Evolutionary conservation across 163 green algal genomes (phyloP).

Genomic region (Chlorella variabilis): DNA sequence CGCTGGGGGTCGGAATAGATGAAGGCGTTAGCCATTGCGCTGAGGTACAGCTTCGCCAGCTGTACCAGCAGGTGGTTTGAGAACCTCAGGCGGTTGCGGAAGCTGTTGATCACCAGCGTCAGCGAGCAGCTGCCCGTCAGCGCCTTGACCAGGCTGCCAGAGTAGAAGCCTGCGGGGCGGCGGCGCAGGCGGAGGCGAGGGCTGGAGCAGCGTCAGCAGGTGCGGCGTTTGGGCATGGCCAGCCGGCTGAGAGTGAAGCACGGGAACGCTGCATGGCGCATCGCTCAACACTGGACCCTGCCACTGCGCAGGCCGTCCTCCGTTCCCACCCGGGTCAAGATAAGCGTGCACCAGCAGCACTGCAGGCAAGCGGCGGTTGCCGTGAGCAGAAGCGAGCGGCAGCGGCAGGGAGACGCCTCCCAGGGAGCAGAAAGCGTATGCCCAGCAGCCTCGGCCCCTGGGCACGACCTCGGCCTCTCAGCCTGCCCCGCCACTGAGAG

Average conservation of each 20-base stretch:
- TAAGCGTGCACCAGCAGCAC: constrained; percentile 29
- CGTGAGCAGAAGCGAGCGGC: too few species aligned
- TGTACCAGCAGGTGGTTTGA: constrained; percentile 34
- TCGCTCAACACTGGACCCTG: not conserved
- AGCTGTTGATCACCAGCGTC: constrained; percentile 17
- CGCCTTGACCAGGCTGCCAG: constrained; percentile 16
- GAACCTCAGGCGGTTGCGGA: constrained; percentile 37
- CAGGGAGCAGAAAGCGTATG: too few species aligned
- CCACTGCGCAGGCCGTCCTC: not conserved
- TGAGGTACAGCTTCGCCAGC: constrained; percentile 40
- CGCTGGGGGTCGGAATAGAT: not conserved
- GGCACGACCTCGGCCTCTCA: too few species aligned
- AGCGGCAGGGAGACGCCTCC: too few species aligned
- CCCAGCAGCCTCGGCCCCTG: too few species aligned
- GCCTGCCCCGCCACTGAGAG: too few species aligned
- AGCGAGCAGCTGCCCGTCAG: constrained; percentile 22
- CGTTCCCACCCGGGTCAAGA: not conserved
- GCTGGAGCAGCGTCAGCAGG: not conserved
- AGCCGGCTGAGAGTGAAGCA: too few species aligned
- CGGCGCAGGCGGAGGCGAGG: not conserved
- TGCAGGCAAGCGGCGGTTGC: too few species aligned
- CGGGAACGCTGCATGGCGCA: too few species aligned
- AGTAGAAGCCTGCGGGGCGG: constrained; percentile 17
- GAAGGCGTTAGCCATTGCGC: not conserved
- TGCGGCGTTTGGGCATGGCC: too few species aligned